Evolutionary conservation across 768 basidiomycete species (phyloP).

Genomic region (Agaricus blazei): DNA sequence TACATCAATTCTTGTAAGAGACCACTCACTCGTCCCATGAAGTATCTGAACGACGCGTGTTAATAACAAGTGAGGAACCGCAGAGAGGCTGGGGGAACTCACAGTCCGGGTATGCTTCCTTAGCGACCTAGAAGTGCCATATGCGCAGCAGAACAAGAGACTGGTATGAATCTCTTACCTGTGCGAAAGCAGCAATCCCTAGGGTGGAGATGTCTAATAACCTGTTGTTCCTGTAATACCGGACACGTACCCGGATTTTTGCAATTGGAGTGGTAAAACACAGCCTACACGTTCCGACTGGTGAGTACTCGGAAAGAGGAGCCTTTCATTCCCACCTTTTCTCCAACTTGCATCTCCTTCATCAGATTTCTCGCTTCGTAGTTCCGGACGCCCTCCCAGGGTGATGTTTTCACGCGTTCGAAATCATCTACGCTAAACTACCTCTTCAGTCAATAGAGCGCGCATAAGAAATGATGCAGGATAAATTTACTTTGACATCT

Average conservation of each 20-base stretch:
- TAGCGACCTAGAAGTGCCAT: constrained; percentile 49
- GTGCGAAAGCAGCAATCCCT: constrained; percentile 81
- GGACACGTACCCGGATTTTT: constrained; percentile 62
- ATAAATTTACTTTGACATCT: constrained; percentile 64
- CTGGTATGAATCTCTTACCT: constrained; percentile 38
- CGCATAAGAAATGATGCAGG: not conserved
- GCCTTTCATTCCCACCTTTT: constrained; percentile 45
- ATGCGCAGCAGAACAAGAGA: constrained; percentile 8
- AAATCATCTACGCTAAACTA: constrained; percentile 89
- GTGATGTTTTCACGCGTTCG: constrained; percentile 59
- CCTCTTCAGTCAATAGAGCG: not conserved
- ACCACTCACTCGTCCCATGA: constrained; percentile 78
- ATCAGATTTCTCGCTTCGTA: constrained; percentile 80
- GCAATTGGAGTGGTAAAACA: constrained; percentile 88
- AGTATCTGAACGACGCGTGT: constrained; percentile 49
- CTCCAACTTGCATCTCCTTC: constrained; percentile 73
- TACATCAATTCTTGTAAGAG: not conserved
- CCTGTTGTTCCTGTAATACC: not conserved
- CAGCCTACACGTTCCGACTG: constrained; percentile 38
- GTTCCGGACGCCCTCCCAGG: constrained; percentile 89
- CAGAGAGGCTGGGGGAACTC: constrained; percentile 22
- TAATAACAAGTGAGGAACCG: not conserved
- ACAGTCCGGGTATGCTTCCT: constrained; percentile 90
- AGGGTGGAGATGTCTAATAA: not conserved
- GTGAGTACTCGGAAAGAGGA: not conserved